A percentile compares a stretch with the other conserved stretches of the same genome.
Conservation (phyloP, 345 rosid species). For the Psidium guajava region DNA sequence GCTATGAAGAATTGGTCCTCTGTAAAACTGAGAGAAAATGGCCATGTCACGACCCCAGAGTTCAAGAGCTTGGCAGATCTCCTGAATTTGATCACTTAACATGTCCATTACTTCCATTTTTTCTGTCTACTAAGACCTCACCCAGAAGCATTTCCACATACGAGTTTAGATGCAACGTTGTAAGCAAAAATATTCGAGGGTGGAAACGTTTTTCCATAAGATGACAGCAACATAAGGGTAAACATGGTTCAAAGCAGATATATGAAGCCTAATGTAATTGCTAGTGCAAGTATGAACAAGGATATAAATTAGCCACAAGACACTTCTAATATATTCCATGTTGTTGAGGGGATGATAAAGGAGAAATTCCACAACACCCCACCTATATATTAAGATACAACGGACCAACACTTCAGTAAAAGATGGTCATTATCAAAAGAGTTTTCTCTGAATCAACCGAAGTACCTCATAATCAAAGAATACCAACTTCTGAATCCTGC, state of each 20-base stretch:
- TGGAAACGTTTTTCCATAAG: neutral
- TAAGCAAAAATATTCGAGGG: neutral
- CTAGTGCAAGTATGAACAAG: neutral
- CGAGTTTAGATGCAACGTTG: neutral
- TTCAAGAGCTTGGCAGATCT: neutral
- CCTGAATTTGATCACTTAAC: neutral
- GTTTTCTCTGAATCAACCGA: neutral
- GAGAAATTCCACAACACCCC: neutral
- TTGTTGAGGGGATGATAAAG: neutral
- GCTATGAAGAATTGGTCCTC: neutral
- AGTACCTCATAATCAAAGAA: conserved; percentile 62
- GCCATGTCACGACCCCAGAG: neutral
- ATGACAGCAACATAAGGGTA: neutral
- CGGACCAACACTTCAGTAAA: neutral
- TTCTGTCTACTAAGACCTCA: neutral
- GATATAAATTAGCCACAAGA: neutral
- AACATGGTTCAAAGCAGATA: neutral
- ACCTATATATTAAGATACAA: neutral
- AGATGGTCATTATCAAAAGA: neutral
- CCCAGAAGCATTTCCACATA: neutral
- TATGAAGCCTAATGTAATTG: neutral
- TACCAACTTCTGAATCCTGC: conserved; percentile 58
- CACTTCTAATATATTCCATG: neutral
- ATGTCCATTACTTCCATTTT: neutral
- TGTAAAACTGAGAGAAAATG: neutral